Conservation (phyloP, 2,329 filamentous ascomycete species). For the Neonectria hederae region DNA sequence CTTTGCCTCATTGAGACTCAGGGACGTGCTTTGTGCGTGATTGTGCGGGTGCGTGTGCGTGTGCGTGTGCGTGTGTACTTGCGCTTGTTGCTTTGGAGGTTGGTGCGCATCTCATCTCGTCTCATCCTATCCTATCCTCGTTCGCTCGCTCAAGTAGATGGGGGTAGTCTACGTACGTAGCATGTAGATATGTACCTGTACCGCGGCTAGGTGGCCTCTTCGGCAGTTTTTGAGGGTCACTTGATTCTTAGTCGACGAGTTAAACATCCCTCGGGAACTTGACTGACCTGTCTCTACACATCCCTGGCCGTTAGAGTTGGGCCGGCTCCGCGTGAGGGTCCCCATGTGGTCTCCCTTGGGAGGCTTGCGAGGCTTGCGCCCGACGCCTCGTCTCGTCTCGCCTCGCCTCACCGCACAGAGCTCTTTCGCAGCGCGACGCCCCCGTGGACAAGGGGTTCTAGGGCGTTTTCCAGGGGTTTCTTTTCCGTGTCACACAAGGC, state of each 20-base stretch:
- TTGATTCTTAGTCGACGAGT: conserved; percentile 20
- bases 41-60: too few species aligned
- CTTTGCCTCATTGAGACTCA: neutral
- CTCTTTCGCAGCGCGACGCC: conserved; percentile 8
- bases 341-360: conserved; percentile 18
- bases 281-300: conserved; percentile 17
- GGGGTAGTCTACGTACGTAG: neutral
- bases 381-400: neutral
- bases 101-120: too few species aligned
- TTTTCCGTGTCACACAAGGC: conserved; percentile 18
- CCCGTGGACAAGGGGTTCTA: neutral
- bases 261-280: conserved; percentile 22
- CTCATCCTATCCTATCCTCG: too few species aligned
- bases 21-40: neutral
- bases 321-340: conserved; percentile 26
- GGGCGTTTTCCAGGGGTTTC: neutral
- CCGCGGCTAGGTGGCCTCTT: neutral
- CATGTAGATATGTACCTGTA: too few species aligned
- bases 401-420: conserved; percentile 25
- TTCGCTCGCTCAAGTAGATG: too few species aligned
- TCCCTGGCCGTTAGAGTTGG: conserved; percentile 36
- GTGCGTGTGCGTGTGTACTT: too few species aligned
- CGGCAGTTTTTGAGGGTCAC: conserved; percentile 17
- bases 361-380: neutral
- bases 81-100: too few species aligned